Evolutionary conservation across 2,329 filamentous ascomycete species (phyloP).

Genomic region (Blastomyces emzantsi): DNA sequence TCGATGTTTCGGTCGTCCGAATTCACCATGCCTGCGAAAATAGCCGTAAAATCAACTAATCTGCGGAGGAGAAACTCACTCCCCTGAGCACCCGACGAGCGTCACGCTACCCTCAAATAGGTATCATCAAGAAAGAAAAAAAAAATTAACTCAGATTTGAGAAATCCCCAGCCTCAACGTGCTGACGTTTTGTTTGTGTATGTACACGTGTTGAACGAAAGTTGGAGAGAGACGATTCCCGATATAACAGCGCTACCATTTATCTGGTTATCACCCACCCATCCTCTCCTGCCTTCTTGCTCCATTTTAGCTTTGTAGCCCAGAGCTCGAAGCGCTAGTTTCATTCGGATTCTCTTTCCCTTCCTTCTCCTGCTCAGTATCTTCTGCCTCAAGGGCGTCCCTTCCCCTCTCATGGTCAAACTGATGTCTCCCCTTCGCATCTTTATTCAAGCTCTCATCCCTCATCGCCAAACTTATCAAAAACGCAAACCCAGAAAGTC

Average conservation of each 20-base stretch:
- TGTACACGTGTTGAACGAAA: neutral
- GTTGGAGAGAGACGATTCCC: neutral
- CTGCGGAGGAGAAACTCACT: neutral
- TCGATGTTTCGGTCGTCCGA: no score
- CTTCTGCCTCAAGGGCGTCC: neutral
- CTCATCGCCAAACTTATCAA: slow-evolving; percentile 4
- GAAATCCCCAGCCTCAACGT: neutral
- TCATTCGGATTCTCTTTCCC: neutral
- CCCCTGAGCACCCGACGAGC: neutral
- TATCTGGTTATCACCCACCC: neutral
- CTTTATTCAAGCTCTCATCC: slow-evolving; percentile 8
- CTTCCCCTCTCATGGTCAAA: slow-evolving; percentile 3
- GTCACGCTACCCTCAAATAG: neutral
- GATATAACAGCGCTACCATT: neutral
- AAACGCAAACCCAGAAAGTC: slow-evolving; percentile 2
- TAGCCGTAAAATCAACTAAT: neutral
- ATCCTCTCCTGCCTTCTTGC: neutral
- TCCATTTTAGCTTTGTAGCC: neutral
- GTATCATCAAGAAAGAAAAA: neutral
- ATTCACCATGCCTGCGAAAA: no score
- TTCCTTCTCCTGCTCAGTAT: neutral
- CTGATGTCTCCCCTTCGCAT: slow-evolving; percentile 3
- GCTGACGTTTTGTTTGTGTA: neutral
- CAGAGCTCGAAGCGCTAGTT: neutral
- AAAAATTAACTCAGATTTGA: neutral